phyloP scores from a whole-genome alignment of 345 rosid species.

The Abelmoschus esculentus region DNA sequence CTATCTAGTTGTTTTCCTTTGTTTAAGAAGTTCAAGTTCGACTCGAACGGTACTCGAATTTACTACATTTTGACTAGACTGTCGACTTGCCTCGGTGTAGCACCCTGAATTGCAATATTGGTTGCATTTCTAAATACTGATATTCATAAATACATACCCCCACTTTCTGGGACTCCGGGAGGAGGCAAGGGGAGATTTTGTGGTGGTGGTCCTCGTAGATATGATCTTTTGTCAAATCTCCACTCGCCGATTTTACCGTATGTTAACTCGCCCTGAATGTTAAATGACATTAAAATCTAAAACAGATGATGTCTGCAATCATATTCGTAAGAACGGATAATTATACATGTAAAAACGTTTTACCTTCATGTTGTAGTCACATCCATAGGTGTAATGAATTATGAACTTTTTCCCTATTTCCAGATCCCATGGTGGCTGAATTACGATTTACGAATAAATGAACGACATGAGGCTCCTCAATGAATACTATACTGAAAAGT shows the following conservation, averaged over 20 bases:
- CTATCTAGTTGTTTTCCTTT: background rate
- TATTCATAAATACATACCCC: slow-evolving; percentile 50
- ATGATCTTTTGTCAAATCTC: slow-evolving; percentile 92
- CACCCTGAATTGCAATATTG: background rate
- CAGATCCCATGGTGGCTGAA: slow-evolving; percentile 97
- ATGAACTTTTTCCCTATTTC: slow-evolving; percentile 62
- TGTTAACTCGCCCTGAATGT: slow-evolving; percentile 66
- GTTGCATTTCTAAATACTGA: too few species aligned
- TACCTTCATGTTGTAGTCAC: slow-evolving; percentile 89
- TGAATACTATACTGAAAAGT: background rate
- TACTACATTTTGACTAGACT: background rate
- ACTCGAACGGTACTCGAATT: background rate
- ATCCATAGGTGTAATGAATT: slow-evolving; percentile 93
- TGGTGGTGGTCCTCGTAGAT: slow-evolving; percentile 69
- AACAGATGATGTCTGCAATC: background rate
- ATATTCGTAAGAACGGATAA: background rate
- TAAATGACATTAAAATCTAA: slow-evolving; percentile 3
- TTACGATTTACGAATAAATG: slow-evolving; percentile 22
- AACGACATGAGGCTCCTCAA: slow-evolving; percentile 9
- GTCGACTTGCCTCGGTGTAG: background rate
- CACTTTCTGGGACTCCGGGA: slow-evolving; percentile 89
- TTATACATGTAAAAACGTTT: background rate
- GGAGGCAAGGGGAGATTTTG: slow-evolving; percentile 80
- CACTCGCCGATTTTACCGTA: slow-evolving; percentile 88
- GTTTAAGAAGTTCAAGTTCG: background rate